Base-by-base conservation (phyloP, 345 rosid species). In the Lumnitzera racemosa region DNA sequence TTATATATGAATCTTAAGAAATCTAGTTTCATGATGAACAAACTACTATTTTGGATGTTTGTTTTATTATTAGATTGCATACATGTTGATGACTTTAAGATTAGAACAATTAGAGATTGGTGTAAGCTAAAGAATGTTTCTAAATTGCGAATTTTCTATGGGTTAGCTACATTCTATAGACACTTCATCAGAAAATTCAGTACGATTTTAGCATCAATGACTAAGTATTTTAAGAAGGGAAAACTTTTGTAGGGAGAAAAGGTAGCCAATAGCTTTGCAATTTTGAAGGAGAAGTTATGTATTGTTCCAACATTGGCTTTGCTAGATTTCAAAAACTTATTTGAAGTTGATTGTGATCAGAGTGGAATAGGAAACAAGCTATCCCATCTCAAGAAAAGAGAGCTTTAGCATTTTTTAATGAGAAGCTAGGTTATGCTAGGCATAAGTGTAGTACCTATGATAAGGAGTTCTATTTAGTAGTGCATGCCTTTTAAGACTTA, bases 71-170 rank as follows among this genome's bases (percentile, higher is more conserved):
- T 20, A 27, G 31, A 16, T 24, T 13, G 61, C 25, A 24, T 58
- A 0, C 27, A 43, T 7, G 69, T 49, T 1, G 69, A 66, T 58
- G 25, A 57, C 3, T 24, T 4, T 9, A 65, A 65, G n/a, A 50
- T 65, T 2, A 56, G 47, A 12, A 56, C 24, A 12, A 65, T 65
- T 0, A 0, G 24, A 13, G 62, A 58, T 12, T 51, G 57, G 56
- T 48, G 29, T 24, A 15, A 17, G 1, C 55, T 55, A 2, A 61
- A 49, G 23, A 13, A 46, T 9, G 48, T 61, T 9, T 12, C 8
- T 10, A 24, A 61, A 51, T 15, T 61, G 14, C 13, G 47, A 3
- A 24, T 14, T 50, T 61, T 49, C 36, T 47, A 61, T 51, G 64
- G 16, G 14, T 25, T 58, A 3, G 51, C 51, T 58, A 58, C 61